Conservation (phyloP, 2,329 filamentous ascomycete species). For the Xylariales sp. region DNA sequence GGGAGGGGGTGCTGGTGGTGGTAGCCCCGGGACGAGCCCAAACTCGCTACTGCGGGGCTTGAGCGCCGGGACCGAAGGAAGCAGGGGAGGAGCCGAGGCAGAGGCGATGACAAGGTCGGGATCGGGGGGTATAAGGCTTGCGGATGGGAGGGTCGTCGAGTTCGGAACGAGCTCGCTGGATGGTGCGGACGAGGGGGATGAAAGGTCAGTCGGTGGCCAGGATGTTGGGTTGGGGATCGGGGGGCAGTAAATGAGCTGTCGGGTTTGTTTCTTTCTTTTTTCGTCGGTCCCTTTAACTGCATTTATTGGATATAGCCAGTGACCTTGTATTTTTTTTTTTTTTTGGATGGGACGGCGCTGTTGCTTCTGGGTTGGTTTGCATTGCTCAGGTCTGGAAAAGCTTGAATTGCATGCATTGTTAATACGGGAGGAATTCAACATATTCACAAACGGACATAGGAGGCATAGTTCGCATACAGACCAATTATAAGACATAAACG, state of each 20-base stretch:
- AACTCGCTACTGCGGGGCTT: slow-evolving; percentile 3
- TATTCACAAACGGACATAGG: too few relatives aligned
- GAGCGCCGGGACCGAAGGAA: not conserved
- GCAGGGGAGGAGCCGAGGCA: slow-evolving; percentile 1
- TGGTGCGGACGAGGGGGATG: not conserved
- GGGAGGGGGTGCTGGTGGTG: not conserved
- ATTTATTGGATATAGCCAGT: not conserved
- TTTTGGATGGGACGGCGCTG: too few relatives aligned
- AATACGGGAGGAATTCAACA: too few relatives aligned
- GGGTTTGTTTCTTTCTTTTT: too few relatives aligned
- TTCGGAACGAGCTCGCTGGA: slow-evolving; percentile 13
- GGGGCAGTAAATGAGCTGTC: too few relatives aligned
- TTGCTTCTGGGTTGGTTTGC: too few relatives aligned
- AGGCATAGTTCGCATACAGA: too few relatives aligned
- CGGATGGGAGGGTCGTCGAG: slow-evolving; percentile 20
- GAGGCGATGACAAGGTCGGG: slow-evolving; percentile 19
- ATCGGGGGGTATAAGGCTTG: slow-evolving; percentile 19
- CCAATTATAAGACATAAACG: too few relatives aligned
- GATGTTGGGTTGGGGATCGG: slow-evolving; percentile 4
- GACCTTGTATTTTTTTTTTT: too few relatives aligned
- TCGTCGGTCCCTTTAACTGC: too few relatives aligned
- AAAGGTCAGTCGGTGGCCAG: not conserved
- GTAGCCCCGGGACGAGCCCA: slow-evolving; percentile 2
- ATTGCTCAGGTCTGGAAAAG: not conserved
- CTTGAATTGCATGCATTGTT: not conserved